These are phyloP conservation scores for Paracorniculantispora psalliotae DNA, from an alignment of 2,329 filamentous ascomycete genomes.

Conservation along the genomic window DNA sequence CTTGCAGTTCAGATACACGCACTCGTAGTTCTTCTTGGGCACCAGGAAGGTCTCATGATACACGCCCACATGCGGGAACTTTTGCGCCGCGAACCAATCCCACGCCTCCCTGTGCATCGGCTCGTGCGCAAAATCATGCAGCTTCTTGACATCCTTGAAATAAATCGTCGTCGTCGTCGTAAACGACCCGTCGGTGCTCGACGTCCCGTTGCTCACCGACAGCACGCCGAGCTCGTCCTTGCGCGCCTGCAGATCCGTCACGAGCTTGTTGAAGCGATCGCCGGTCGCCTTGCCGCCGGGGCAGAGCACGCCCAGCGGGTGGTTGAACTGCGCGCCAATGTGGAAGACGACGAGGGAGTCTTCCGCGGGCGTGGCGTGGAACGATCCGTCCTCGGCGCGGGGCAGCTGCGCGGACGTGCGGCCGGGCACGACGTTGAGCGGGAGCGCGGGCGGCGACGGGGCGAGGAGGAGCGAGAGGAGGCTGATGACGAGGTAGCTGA, in stretches of 20 bases:
- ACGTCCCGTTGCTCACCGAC: slow-evolving; percentile 36
- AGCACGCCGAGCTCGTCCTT: slow-evolving; percentile 44
- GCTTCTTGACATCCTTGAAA: slow-evolving; percentile 43
- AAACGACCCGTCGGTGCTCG: slow-evolving; percentile 31
- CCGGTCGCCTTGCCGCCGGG: slow-evolving; percentile 39
- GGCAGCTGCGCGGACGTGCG: slow-evolving; percentile 32
- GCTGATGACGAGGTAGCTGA: slow-evolving; percentile 15
- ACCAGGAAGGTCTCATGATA: slow-evolving; percentile 51
- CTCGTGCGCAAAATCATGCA: slow-evolving; percentile 49
- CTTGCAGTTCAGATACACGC: slow-evolving; percentile 42
- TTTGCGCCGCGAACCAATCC: slow-evolving; percentile 42
- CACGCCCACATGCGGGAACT: slow-evolving; percentile 40
- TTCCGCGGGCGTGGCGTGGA: slow-evolving; percentile 24
- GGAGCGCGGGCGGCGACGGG: slow-evolving; percentile 19
- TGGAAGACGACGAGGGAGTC: slow-evolving; percentile 38
- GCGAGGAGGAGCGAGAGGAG: slow-evolving; percentile 27
- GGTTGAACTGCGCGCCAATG: slow-evolving; percentile 40
- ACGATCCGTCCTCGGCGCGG: slow-evolving; percentile 19
- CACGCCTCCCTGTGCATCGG: slow-evolving; percentile 42
- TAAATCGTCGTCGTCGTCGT: slow-evolving; percentile 43
- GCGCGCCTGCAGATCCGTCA: slow-evolving; percentile 28
- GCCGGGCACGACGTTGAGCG: slow-evolving; percentile 25
- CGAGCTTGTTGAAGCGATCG: slow-evolving; percentile 35
- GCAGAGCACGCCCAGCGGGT: slow-evolving; percentile 44
- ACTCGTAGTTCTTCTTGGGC: slow-evolving; percentile 43